Base-by-base conservation (phyloP, 331 rosid species). In the Telfairia occidentalis region DNA sequence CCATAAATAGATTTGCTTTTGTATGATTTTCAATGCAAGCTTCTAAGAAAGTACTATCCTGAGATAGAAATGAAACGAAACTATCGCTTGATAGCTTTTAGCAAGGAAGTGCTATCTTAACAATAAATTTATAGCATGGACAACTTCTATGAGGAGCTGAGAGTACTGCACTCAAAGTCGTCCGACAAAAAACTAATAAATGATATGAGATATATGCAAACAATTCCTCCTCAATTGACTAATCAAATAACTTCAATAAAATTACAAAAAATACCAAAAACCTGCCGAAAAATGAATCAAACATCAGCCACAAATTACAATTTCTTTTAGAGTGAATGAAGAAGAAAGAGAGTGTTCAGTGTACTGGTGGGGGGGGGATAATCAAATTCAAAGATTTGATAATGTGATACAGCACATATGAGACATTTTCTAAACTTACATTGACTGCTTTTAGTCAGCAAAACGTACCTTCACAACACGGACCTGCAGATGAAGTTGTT, bases 1-100 rank as follows among this genome's bases (percentile, higher is more conserved):
- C 97, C 99, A 95, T 92, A 73, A 92, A 87, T 84, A 95, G 96
- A 85, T 89, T 90, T 82, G 99, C 84, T 84, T 95, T 95, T 24
- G 99, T 95, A 83, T 95, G 97, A 77, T 95, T 95, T 82, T 95
- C 99, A 69, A 95, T 90, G 86, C 97, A 95, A 84, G 99, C 97
- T 90, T 95, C 99, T 86, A 95, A 78, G 80, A 86, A 92, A 28
- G 99, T 95, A 82, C 88, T 82, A 79, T 95, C 99, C 99, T 95
- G 88, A 73, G 67, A 88, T 18, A 72, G 71, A 69, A 23, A 77
- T n/a, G 32, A 71, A 53, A n/a, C n/a, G n/a, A n/a, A 69, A 63
- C 30, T 76, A 69, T 71, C 40, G 18, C 49, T 18, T 30, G 46
- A 71, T 45, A 46, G 59, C 23, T 48, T 64, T 64, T 43, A 18